A percentile compares a stretch with the other conserved stretches of the same genome.
Evolutionary conservation across 768 basidiomycete genomes (phyloP).

Genomic region (Boletus rex-veris): DNA sequence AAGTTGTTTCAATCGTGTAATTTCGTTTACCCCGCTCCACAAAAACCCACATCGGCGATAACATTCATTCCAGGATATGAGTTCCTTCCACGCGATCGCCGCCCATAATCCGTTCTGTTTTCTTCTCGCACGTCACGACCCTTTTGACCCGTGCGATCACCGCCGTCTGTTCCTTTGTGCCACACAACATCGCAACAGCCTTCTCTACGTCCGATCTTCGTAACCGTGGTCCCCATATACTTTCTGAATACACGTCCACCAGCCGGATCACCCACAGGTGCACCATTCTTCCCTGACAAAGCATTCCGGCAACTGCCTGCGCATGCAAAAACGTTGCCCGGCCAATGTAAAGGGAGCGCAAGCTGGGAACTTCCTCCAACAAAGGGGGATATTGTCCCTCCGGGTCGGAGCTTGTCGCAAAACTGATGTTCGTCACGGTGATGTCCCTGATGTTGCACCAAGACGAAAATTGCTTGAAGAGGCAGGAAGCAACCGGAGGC

Average conservation of each 20-base stretch:
- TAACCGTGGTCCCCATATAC: slow-evolving; percentile 57
- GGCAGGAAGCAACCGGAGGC: slow-evolving; percentile 16
- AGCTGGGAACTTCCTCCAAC: slow-evolving; percentile 36
- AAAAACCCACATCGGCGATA: not conserved
- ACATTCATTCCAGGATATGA: slow-evolving; percentile 18
- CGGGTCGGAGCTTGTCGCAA: slow-evolving; percentile 25
- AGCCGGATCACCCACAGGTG: slow-evolving; percentile 37
- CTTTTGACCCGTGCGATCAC: slow-evolving; percentile 34
- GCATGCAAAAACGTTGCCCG: slow-evolving; percentile 48
- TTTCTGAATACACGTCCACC: slow-evolving; percentile 52
- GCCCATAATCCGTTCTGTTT: slow-evolving; percentile 51
- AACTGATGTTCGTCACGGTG: slow-evolving; percentile 46
- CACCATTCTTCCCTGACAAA: slow-evolving; percentile 24
- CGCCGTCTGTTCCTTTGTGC: slow-evolving; percentile 9
- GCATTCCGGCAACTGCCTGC: slow-evolving; percentile 36
- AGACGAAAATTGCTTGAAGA: slow-evolving; percentile 27
- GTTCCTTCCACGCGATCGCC: slow-evolving; percentile 44
- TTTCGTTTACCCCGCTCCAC: not conserved
- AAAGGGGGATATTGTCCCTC: slow-evolving; percentile 21
- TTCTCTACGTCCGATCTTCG: slow-evolving; percentile 47
- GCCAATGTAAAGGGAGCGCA: slow-evolving; percentile 45
- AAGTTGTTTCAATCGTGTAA: slow-evolving; percentile 6
- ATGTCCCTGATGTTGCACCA: slow-evolving; percentile 47
- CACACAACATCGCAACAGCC: slow-evolving; percentile 19
- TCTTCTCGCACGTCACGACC: slow-evolving; percentile 48